Evolutionary conservation across 2,329 filamentous ascomycete species (phyloP), one percentile per base, ranked within the genome.

Genomic region (Xylariaceae sp.): DNA sequence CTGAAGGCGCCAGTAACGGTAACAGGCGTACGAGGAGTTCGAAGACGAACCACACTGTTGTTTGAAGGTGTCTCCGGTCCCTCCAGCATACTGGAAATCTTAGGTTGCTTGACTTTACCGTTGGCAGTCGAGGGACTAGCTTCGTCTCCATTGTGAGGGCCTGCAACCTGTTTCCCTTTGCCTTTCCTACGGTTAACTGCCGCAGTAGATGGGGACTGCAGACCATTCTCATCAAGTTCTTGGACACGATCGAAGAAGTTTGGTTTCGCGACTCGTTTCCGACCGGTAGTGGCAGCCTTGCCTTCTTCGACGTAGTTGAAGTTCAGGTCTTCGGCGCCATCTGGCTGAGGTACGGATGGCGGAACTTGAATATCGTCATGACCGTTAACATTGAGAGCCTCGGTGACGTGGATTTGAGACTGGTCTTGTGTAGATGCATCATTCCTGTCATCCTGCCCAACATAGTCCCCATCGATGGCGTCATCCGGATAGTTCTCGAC

Each of bases 1-100:
- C 63, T 73, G 51, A 80, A 81, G 9, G 70, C 63, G 9, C 77
- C 76, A 28, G 52, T 63, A 14, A 53, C 28, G 3, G 61, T 49
- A 10, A 54, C 45, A 9, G 53, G 46, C 13, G 51, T 36, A 16
- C 54, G 51, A 5, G 42, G 50, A 14, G 47, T 44, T 16, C 47
- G 52, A 31, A 34, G 7, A 16, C 50, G 42, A 18, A 39, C 39
- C 31, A 42, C 45, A 18, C 36, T 49, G 18, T 40, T 16, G 7
- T 18, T 33, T 34, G 38, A 45, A 31, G 49, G 47, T 16, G 53
- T 59, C 11, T 28, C 34, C 19, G 39, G 9, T 22, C 51, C 51
- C 33, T 54, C 51, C 18, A 64, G 54, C 55, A 60, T 54, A 13
- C 56, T 50, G 6, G 57, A 60, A 7, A 63, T 58, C 36, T 64